Evolutionary conservation across 768 basidiomycete species (phyloP).

Genomic region (Boletus rubropictus): DNA sequence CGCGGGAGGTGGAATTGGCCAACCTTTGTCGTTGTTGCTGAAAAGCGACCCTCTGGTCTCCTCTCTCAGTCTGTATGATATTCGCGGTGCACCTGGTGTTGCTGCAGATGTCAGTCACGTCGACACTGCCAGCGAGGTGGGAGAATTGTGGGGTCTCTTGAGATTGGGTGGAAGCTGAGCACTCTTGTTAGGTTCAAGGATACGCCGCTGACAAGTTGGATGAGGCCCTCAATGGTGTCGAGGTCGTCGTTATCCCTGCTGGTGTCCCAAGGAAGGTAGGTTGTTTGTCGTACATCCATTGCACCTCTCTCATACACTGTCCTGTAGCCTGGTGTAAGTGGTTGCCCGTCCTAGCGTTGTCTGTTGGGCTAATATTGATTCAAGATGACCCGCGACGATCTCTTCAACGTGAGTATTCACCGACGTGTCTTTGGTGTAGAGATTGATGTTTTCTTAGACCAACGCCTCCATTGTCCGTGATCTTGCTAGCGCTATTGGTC

Average conservation of each 20-base stretch:
- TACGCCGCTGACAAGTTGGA: conserved; percentile 85
- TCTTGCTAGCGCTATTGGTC: conserved; percentile 83
- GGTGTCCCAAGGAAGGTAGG: conserved; percentile 92
- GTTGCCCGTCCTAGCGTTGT: conserved; percentile 1
- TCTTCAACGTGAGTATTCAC: conserved; percentile 72
- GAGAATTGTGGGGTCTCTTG: conserved; percentile 18
- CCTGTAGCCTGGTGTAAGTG: conserved; percentile 75
- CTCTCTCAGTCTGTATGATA: conserved; percentile 57
- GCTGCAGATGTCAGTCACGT: conserved; percentile 97
- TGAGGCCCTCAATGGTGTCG: conserved; percentile 79
- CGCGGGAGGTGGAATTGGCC: conserved; percentile 98
- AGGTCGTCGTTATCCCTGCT: conserved; percentile 96
- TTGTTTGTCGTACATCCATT: neutral
- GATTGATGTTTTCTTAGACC: conserved; percentile 46
- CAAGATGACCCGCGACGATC: conserved; percentile 94
- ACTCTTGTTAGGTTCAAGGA: conserved; percentile 57
- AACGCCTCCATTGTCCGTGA: conserved; percentile 98
- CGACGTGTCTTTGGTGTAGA: neutral
- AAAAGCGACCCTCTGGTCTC: conserved; percentile 90
- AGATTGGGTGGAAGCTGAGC: conserved; percentile 1
- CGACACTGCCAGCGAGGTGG: conserved; percentile 80
- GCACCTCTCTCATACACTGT: conserved; percentile 23
- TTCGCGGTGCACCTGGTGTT: conserved; percentile 55
- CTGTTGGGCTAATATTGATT: conserved; percentile 23
- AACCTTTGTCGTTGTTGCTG: conserved; percentile 83